Evolutionary conservation across 2,329 filamentous ascomycete genomes (phyloP).

Genomic region (Fusarium nygamai): DNA sequence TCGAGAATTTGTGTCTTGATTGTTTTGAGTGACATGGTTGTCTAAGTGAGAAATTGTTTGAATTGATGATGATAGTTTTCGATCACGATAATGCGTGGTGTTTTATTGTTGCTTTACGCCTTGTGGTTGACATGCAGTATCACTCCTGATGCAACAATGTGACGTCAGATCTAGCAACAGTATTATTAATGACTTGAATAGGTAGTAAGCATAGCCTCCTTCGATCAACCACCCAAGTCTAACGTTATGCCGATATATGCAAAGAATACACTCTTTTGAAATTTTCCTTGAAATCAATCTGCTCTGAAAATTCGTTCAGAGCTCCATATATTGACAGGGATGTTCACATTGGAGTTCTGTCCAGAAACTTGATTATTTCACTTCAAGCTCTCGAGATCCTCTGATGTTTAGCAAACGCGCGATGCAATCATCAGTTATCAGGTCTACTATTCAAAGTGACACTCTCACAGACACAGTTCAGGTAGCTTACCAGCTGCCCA

Average conservation of each 20-base stretch:
- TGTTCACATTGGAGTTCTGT: rapidly evolving
- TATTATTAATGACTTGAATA: neutral
- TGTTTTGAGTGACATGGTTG: neutral
- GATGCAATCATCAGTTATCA: rapidly evolving
- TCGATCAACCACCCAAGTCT: neutral
- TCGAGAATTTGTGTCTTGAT: neutral
- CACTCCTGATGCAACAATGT: neutral
- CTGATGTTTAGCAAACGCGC: neutral
- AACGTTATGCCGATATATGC: neutral
- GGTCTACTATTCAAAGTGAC: neutral
- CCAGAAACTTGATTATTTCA: neutral
- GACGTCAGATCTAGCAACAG: neutral
- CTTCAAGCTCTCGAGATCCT: neutral
- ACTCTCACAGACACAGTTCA: neutral
- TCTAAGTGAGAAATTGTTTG: no score
- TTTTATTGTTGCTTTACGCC: neutral
- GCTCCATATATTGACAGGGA: neutral
- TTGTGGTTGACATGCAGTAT: neutral
- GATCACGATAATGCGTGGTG: rapidly evolving
- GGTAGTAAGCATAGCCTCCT: neutral
- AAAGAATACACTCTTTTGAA: neutral
- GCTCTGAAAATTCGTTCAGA: rapidly evolving
- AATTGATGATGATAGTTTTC: rapidly evolving
- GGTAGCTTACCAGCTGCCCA: rapidly evolving
- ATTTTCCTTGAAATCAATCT: neutral